Percentiles rank a stretch among this genome's conserved stretches.
Conservation (phyloP, 2,329 filamentous ascomycete species). For the Leptographium flavum region DNA sequence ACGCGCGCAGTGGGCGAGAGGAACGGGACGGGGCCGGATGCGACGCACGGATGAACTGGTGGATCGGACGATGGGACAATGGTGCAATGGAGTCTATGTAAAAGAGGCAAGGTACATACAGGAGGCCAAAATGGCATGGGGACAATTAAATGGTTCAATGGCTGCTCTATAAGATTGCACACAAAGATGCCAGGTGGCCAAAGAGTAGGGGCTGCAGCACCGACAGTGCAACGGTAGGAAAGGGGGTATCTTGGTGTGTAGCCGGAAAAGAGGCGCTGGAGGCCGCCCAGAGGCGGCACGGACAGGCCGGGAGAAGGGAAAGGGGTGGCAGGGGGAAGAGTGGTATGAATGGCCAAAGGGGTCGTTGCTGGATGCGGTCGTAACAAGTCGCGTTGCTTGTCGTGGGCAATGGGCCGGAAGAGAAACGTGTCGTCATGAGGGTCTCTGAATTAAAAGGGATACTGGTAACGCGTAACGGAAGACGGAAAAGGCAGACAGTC, state of each 20-base stretch:
- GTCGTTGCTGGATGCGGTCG: too few species aligned
- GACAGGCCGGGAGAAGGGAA: not conserved
- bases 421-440: too few species aligned
- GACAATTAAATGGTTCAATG: not conserved
- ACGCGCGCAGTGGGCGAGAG: constrained; percentile 37
- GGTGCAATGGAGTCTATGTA: not conserved
- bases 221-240: not conserved
- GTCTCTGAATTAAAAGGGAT: not conserved
- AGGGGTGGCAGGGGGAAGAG: too few species aligned
- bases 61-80: not conserved
- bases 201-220: not conserved
- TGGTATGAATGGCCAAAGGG: too few species aligned
- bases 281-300: too few species aligned
- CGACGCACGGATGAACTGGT: not conserved
- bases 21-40: constrained; percentile 36
- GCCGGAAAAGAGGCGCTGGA: not conserved
- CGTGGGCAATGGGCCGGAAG: too few species aligned
- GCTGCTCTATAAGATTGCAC: not conserved
- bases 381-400: too few species aligned
- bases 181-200: not conserved
- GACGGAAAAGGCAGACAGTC: not conserved
- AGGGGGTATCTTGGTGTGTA: not conserved
- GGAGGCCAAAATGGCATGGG: not conserved
- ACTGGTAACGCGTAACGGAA: too few species aligned
- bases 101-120: not conserved